A percentile compares a stretch with the other conserved stretches of the same genome.
These are phyloP conservation scores for Yamadazyma dendronema DNA, from an alignment of 1,139 yeast genomes.

Conservation along the genomic window DNA sequence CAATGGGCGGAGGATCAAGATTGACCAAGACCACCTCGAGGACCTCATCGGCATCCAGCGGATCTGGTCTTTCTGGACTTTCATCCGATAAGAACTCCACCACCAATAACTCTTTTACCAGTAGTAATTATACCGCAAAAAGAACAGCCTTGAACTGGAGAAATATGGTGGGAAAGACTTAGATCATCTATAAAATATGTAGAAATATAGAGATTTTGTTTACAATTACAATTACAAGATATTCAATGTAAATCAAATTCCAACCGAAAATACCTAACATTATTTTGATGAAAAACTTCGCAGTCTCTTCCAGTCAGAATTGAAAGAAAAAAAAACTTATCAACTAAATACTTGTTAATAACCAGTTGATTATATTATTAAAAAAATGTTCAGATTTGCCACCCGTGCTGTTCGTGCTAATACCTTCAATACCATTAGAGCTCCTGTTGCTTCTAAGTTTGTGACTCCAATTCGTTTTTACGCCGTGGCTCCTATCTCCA, in stretches of 20 bases:
- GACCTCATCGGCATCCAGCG: slow-evolving; percentile 27
- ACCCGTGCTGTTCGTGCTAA: slow-evolving; percentile 37
- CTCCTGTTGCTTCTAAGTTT: slow-evolving; percentile 23
- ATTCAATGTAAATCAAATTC: too few relatives aligned
- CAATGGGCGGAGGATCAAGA: slow-evolving; percentile 19
- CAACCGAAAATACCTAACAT: slow-evolving; percentile 1
- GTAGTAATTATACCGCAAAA: slow-evolving; percentile 24
- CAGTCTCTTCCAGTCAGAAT: slow-evolving; percentile 9
- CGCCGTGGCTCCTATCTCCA: slow-evolving; percentile 47
- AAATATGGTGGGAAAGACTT: slow-evolving; percentile 12
- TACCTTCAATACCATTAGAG: slow-evolving; percentile 26
- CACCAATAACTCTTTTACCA: slow-evolving; percentile 10
- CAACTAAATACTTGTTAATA: background rate
- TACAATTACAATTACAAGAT: too few relatives aligned
- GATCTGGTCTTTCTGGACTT: slow-evolving; percentile 29
- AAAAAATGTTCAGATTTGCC: slow-evolving; percentile 38
- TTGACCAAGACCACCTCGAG: slow-evolving; percentile 25
- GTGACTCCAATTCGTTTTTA: slow-evolving; percentile 43
- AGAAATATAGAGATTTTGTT: background rate
- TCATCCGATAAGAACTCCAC: slow-evolving; percentile 16
- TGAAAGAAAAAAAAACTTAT: slow-evolving; percentile 3
- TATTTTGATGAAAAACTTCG: slow-evolving; percentile 3
- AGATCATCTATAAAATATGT: background rate
- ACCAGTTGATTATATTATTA: too few relatives aligned
- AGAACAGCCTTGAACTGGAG: slow-evolving; percentile 53